Conservation (phyloP, 306 rosid species). For the Betula pendula region DNA sequence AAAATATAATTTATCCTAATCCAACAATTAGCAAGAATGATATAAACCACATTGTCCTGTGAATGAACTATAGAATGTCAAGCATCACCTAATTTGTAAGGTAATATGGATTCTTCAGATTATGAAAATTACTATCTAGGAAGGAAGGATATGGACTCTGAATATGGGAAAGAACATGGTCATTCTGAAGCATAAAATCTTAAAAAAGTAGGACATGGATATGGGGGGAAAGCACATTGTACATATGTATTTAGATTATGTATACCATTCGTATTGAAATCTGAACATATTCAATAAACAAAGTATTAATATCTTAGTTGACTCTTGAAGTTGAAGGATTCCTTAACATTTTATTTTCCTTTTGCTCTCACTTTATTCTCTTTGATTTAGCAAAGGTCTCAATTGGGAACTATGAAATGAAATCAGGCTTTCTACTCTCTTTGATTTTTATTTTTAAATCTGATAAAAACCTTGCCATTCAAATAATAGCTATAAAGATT, state of each 20-base stretch:
- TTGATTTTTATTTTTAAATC: too few species aligned
- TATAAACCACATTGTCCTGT: not conserved
- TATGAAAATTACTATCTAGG: not conserved
- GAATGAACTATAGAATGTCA: not conserved
- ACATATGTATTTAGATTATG: not conserved
- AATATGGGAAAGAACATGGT: not conserved
- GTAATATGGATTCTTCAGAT: not conserved
- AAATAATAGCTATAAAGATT: not conserved
- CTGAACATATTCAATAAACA: not conserved
- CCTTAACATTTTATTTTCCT: not conserved
- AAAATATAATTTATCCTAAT: too few species aligned
- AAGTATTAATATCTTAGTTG: not conserved
- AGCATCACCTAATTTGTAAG: not conserved
- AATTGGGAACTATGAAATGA: not conserved
- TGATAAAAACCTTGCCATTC: too few species aligned
- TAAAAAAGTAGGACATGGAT: not conserved
- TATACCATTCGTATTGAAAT: not conserved
- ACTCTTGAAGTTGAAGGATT: not conserved
- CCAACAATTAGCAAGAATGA: not conserved
- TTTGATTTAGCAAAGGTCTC: not conserved
- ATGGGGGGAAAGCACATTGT: not conserved
- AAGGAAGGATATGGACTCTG: not conserved
- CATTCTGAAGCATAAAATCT: not conserved
- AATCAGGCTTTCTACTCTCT: too few species aligned
- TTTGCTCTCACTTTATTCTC: not conserved